Percentiles rank a stretch among this genome's conserved stretches.
Evolutionary conservation across 75 land plant genomes (phyloP).

Genomic region (Isoetes taiwanensis): DNA sequence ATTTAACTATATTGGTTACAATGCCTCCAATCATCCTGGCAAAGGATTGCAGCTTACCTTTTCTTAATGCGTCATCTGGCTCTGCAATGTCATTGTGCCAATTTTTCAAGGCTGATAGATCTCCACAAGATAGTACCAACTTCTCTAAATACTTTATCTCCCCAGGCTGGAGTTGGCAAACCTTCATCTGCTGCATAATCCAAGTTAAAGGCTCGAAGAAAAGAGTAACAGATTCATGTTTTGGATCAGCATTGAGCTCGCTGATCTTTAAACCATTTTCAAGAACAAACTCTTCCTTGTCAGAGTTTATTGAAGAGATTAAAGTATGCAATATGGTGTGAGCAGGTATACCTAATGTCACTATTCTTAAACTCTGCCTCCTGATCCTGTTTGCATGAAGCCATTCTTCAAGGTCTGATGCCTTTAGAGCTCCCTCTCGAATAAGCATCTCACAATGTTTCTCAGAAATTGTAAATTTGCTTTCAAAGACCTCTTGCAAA

Average conservation of each 20-base stretch:
- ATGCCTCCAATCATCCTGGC: too few species aligned
- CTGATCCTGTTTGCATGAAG: slow-evolving; percentile 31
- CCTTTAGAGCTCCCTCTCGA: slow-evolving; percentile 36
- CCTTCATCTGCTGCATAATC: slow-evolving; percentile 56
- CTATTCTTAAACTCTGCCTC: slow-evolving; percentile 39
- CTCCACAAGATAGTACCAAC: slow-evolving; percentile 31
- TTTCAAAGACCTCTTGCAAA: slow-evolving; percentile 86
- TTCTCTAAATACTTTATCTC: slow-evolving; percentile 54
- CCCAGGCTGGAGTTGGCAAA: slow-evolving; percentile 27
- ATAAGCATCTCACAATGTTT: slow-evolving; percentile 43
- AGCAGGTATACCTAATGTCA: slow-evolving; percentile 50
- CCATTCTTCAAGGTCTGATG: slow-evolving; percentile 55
- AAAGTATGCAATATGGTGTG: slow-evolving; percentile 53
- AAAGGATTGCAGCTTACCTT: slow-evolving; percentile 64
- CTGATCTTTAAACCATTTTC: slow-evolving; percentile 52
- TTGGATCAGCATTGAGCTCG: slow-evolving; percentile 40
- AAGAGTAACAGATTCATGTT: slow-evolving; percentile 52
- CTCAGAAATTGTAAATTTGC: slow-evolving; percentile 55
- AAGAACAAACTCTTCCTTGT: slow-evolving; percentile 9
- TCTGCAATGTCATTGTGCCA: slow-evolving; percentile 64
- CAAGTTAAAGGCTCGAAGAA: slow-evolving; percentile 63
- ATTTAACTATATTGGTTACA: too few species aligned
- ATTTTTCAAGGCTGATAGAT: slow-evolving; percentile 32
- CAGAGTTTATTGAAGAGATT: slow-evolving; percentile 32
- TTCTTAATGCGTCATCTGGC: slow-evolving; percentile 46